Base-by-base conservation (phyloP, 2,329 filamentous ascomycete species). In the Aspergillus amoenus region DNA sequence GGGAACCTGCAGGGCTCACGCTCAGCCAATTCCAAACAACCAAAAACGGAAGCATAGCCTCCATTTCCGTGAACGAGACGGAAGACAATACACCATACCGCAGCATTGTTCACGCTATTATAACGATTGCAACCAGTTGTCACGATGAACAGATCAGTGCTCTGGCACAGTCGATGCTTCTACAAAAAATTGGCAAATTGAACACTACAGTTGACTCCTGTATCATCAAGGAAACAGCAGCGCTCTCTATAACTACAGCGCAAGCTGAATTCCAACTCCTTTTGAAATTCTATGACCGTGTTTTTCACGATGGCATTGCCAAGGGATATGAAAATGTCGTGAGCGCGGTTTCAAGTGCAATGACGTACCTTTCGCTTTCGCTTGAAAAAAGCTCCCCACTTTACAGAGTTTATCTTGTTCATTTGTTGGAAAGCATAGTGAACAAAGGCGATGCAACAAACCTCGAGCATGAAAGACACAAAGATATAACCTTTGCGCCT, bases 21-120 rank as follows among this genome's bases (percentile, higher is more conserved):
- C 77, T 66, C 75, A 76, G 52, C 67, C 75, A 66, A 18, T 71
- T 71, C 43, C 56, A 69, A 27, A 68, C 70, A 45, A 58, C 62
- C 22, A 66, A 66, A 32, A 67, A 74, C 70, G 70, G 64, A 32
- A 77, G 73, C 45, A 67, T 73, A 40, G 89, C 96, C 54, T 96
- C 93, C 2, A 76, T 99, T 24, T 83, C 87, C 24, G 80, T 88
- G 39, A 85, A 82, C 59, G 87, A 87, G 18, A 89, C 94, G 46
- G 91, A 95, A 66, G 93, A 96, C 1, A 85, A 87, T 4, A 78
- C 86, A 30, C 87, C 92, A 0, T 92, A 95, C 70, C 85, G 87
- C 37, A 95, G 93, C 61, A 89, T 97, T n/a, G 87, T 97, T n/a
- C 88, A 95, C 69, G 91, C 93, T 0, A 93, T 99, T 60, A 93